Evolutionary conservation across 495 filamentous ascomycete genomes (phyloP), one percentile per base, ranked within the genome.

Genomic region (Penicillium herquei): DNA sequence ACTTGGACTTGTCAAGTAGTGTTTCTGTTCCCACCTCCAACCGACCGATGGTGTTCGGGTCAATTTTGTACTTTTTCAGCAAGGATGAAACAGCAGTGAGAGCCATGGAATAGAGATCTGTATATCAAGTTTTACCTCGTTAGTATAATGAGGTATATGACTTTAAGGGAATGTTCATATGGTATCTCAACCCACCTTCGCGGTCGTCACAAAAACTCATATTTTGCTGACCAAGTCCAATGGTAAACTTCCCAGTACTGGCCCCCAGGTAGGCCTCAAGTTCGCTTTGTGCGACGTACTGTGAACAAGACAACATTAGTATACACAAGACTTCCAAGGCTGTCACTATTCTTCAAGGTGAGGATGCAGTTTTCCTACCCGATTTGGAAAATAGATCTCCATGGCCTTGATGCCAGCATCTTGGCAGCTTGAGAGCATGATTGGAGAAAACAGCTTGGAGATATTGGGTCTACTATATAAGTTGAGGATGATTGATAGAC

Each of bases 381-480:
- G 90, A 72, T 83, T 91, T 46, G 94, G 94, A 69, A 96, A 95
- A 76, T 98, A 98, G 69, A 98, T 87, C 77, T 97, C 94, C 74
- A 98, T 93, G 88, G 90, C 94, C 81, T 98, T 98, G 75, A 98
- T 96, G 84, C 94, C 94, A 68, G 97, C 87, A 76, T 97, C 96
- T 72, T n/a, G n/a, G n/a, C n/a, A n/a, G n/a, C n/a, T 92, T 84
- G 90, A 72, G 46, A 12, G 1, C 43, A n/a, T n/a, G n/a, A n/a
- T n/a, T n/a, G n/a, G n/a, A n/a, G n/a, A n/a, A n/a, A n/a, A n/a
- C n/a, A n/a, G n/a, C n/a, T n/a, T n/a, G n/a, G n/a, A n/a, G n/a
- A n/a, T n/a, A n/a, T n/a, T n/a, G n/a, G n/a, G n/a, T n/a, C n/a
- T n/a, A n/a, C n/a, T n/a, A n/a, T n/a, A n/a, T n/a, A n/a, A n/a